Evolutionary conservation across 306 rosid species (phyloP).

Genomic region (Luffa acutangula): DNA sequence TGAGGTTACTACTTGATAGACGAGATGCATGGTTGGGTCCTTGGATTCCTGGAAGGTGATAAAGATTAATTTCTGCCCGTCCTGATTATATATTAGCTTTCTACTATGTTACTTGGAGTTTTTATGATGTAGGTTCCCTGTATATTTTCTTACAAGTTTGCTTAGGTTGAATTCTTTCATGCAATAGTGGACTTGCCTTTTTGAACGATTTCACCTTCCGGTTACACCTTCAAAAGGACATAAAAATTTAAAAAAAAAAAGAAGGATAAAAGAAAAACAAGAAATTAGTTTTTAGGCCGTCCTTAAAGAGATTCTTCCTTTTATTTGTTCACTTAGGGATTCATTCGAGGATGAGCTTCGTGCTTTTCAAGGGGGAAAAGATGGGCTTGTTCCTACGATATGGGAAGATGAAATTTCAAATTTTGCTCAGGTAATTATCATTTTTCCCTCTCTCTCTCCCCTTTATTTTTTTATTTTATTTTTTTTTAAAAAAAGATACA

Average conservation of each 20-base stretch:
- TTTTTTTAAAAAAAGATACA: background rate
- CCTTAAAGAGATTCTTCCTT: background rate
- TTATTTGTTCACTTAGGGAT: constrained; percentile 48
- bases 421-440: constrained; percentile 74
- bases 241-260: background rate
- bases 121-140: background rate
- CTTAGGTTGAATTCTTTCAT: background rate
- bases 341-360: constrained; percentile 98
- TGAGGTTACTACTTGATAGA: constrained; percentile 84
- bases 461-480: too few species aligned
- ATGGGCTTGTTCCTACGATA: constrained; percentile 75
- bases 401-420: constrained; percentile 87
- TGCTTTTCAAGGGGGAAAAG: constrained; percentile 93
- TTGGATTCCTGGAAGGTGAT: constrained; percentile 97
- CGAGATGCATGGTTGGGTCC: constrained; percentile 99
- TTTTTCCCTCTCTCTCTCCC: background rate
- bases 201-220: background rate
- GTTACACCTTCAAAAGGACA: background rate
- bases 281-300: background rate
- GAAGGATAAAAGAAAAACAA: background rate
- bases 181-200: background rate
- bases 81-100: background rate
- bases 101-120: background rate
- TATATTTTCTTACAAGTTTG: background rate
- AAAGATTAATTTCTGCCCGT: background rate